These are phyloP conservation scores for Trichoderma koningii DNA, from an alignment of 2,329 filamentous ascomycete species.

Conservation along the genomic window DNA sequence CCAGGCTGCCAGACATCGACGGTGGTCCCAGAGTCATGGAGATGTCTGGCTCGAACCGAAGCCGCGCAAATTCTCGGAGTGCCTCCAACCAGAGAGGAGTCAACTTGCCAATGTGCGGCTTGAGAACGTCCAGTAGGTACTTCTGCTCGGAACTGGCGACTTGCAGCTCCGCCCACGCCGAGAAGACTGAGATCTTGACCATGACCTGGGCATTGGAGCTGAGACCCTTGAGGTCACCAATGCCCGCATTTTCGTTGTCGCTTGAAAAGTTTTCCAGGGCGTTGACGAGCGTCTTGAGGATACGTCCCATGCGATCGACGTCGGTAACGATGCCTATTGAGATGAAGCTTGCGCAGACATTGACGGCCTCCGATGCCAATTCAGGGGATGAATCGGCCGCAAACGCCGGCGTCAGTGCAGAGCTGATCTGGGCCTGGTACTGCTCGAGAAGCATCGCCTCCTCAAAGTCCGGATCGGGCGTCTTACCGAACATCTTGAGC, in stretches of 20 bases:
- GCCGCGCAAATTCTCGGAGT: conserved; percentile 85
- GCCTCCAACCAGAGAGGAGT: conserved; percentile 95
- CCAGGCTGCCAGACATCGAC: conserved; percentile 79
- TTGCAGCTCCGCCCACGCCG: conserved; percentile 95
- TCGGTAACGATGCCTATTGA: conserved; percentile 96
- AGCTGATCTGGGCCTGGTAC: conserved; percentile 97
- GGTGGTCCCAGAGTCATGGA: conserved; percentile 84
- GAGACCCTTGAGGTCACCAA: conserved; percentile 88
- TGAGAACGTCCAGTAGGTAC: conserved; percentile 84
- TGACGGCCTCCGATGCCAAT: conserved; percentile 91
- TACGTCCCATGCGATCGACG: conserved; percentile 97
- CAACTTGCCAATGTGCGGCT: conserved; percentile 84
- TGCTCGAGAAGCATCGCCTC: conserved; percentile 95
- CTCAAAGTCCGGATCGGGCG: conserved; percentile 94
- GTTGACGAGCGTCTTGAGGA: conserved; percentile 87
- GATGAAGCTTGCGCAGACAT: conserved; percentile 97
- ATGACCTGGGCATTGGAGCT: conserved; percentile 97
- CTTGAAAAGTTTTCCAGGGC: conserved; percentile 90
- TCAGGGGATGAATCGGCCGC: conserved; percentile 94
- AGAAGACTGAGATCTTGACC: conserved; percentile 97
- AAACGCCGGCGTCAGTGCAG: conserved; percentile 93
- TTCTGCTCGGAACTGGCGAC: conserved; percentile 90
- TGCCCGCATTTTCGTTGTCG: conserved; percentile 78
- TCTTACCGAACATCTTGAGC: conserved; percentile 93
- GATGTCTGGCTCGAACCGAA: conserved; percentile 96